Evolutionary conservation across 2,329 filamentous ascomycete genomes (phyloP), one percentile per base, ranked within the genome.

Genomic region (Penicillium frequentans): DNA sequence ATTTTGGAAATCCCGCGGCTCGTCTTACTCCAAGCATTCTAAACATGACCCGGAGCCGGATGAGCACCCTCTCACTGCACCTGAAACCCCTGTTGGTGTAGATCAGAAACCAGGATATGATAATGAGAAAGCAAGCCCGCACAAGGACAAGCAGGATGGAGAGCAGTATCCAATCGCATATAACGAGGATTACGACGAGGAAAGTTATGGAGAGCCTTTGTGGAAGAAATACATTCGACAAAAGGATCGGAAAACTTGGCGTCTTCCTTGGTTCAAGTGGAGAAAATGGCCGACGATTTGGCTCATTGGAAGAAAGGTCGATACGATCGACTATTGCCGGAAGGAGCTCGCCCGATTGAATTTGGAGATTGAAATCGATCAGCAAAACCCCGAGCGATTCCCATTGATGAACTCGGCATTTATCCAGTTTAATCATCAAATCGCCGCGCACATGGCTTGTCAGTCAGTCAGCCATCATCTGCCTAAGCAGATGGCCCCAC

Each of bases 391-490:
- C 0, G 93, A 97, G 64, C 86, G 88, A 5, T 98, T 91, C 61
- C 93, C 93, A 0, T 77, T 93, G 47, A 96, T 97, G 92, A 96
- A 90, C 68, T 96, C 93, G 1, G 95, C 95, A 0, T 99, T 99
- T 66, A 92, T 99, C 59, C 95, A 99, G 71, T 99, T 99, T 82
- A 96, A 99, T 69, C 90, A 97, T 70, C 95, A 99, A 72, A 90
- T 97, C 1, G 93, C 93, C 6, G 95, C 95, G 0, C 95, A 99
- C 69, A 98, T 99, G 95, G 95, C 93, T 56, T 97, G 92, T 71
- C 95, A 99, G 72, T 87, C 91, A 48, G 83, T 96, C 46, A 92
- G 90, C 39, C 92, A 98, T 71, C 95, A 99, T 68, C 75, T 96
- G 1, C 95, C 95, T 1, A 90, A 90, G 66, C 90, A 96, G 46